These are phyloP conservation scores for Wickerhamomyces canadensis DNA, from an alignment of 805 yeast species.

Conservation along the genomic window DNA sequence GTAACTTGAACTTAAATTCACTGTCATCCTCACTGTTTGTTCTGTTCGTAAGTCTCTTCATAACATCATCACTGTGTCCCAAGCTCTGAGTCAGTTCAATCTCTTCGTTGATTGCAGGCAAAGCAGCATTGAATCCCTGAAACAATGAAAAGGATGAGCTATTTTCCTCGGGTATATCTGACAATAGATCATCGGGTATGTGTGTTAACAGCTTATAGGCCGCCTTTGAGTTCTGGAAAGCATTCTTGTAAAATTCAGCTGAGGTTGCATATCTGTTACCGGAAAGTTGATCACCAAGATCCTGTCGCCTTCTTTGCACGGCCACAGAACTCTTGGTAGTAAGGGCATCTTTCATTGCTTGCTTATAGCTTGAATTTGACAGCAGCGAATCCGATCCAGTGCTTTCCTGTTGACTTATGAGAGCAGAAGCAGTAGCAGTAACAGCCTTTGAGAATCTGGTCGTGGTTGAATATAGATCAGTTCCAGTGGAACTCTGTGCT, in stretches of 20 bases:
- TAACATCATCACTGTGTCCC: slow-evolving; percentile 14
- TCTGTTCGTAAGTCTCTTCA: slow-evolving; percentile 18
- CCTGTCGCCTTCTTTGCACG: slow-evolving; percentile 27
- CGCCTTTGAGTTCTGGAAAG: slow-evolving; percentile 29
- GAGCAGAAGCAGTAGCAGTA: slow-evolving; percentile 51
- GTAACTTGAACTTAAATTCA: slow-evolving; percentile 25
- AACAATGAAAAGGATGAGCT: slow-evolving; percentile 46
- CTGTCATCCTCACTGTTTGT: slow-evolving; percentile 19
- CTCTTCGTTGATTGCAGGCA: slow-evolving; percentile 45
- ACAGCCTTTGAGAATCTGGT: slow-evolving; percentile 41
- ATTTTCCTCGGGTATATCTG: slow-evolving; percentile 40
- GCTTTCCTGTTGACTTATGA: slow-evolving; percentile 27
- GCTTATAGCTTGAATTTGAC: slow-evolving; percentile 35
- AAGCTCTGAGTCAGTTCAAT: slow-evolving; percentile 25
- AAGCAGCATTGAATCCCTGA: slow-evolving; percentile 63
- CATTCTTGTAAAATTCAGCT: slow-evolving; percentile 36
- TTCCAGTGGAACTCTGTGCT: slow-evolving; percentile 8
- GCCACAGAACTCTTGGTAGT: slow-evolving; percentile 28
- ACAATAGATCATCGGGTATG: slow-evolving; percentile 57
- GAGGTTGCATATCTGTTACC: slow-evolving; percentile 25
- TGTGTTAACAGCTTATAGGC: slow-evolving; percentile 44
- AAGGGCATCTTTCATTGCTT: slow-evolving; percentile 41
- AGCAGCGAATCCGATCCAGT: slow-evolving; percentile 29
- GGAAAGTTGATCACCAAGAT: slow-evolving; percentile 19
- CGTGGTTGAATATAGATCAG: slow-evolving; percentile 26